A percentile compares a stretch with the other conserved stretches of the same genome.
These are phyloP conservation scores for Amoebophrya sp. DNA, from an alignment of 169 alveolate genomes.

Conservation along the genomic window DNA sequence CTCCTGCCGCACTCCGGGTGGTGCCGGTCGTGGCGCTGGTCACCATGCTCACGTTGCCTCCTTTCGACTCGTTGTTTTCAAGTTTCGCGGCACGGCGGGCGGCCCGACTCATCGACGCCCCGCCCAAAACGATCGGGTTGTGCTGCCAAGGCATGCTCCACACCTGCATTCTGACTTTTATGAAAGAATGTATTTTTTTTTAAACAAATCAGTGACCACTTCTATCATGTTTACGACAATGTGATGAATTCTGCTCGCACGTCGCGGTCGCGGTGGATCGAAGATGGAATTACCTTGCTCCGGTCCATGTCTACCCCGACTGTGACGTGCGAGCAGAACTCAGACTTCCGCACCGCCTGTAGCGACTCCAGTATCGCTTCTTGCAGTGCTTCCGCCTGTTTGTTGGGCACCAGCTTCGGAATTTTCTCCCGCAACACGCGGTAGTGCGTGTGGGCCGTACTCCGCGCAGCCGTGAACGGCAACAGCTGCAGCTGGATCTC, in stretches of 20 bases:
- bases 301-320: not conserved
- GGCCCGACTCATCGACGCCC: too few relatives aligned
- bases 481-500: not conserved
- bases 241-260: too few relatives aligned
- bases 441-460: not conserved
- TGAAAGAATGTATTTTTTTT: too few relatives aligned
- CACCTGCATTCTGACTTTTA: not conserved
- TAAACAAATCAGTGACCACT: too few relatives aligned
- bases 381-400: not conserved
- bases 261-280: too few relatives aligned
- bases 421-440: not conserved
- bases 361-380: not conserved
- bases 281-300: too few relatives aligned
- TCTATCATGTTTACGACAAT: too few relatives aligned
- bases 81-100: too few relatives aligned
- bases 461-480: not conserved
- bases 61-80: too few relatives aligned
- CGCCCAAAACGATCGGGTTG: not conserved
- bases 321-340: not conserved
- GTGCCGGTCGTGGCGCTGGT: too few relatives aligned
- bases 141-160: not conserved
- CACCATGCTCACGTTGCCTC: too few relatives aligned
- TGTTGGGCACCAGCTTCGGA: not conserved
- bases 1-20: too few relatives aligned
- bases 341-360: not conserved